Conservation (phyloP, 2,329 filamentous ascomycete genomes). For the Alternaria triticimaculans region DNA sequence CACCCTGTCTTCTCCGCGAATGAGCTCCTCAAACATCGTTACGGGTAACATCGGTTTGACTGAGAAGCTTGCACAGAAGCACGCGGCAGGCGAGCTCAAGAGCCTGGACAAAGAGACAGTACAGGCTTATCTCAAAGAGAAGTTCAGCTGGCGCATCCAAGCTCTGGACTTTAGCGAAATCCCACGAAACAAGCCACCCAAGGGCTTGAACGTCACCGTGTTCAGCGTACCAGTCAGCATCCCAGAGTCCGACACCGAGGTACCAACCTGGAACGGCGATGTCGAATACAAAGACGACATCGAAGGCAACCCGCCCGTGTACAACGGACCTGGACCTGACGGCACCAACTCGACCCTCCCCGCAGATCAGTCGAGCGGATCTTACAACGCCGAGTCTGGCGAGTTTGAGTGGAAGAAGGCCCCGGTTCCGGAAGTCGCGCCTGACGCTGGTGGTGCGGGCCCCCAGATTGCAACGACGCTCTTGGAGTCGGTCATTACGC, state of each 20-base stretch:
- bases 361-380: slow-evolving; percentile 11
- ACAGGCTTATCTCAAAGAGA: slow-evolving; percentile 31
- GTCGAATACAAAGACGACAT: slow-evolving; percentile 35
- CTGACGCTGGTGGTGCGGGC: background rate
- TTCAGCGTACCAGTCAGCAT: slow-evolving; percentile 34
- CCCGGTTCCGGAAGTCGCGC: slow-evolving; percentile 10
- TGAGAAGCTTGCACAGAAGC: slow-evolving; percentile 38
- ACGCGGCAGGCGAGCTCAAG: slow-evolving; percentile 32
- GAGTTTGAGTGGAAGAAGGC: slow-evolving; percentile 26
- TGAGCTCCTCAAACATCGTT: slow-evolving; percentile 47
- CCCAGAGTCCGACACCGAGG: slow-evolving; percentile 32
- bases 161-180: slow-evolving; percentile 39
- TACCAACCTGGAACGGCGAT: slow-evolving; percentile 32
- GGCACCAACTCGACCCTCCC: slow-evolving; percentile 24
- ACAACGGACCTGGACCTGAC: slow-evolving; percentile 22
- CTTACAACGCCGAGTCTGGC: slow-evolving; percentile 16
- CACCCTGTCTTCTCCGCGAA: slow-evolving; percentile 46
- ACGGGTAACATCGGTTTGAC: slow-evolving; percentile 52
- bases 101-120: slow-evolving; percentile 30
- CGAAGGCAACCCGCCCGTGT: slow-evolving; percentile 33
- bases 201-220: slow-evolving; percentile 40
- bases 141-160: slow-evolving; percentile 44
- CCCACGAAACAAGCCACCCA: slow-evolving; percentile 31
- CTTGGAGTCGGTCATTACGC: slow-evolving; percentile 12
- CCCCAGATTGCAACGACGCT: background rate